Percentiles rank a stretch among this genome's conserved stretches.
Evolutionary conservation across 345 rosid species (phyloP).

Genomic region (Moricandia arvensis): DNA sequence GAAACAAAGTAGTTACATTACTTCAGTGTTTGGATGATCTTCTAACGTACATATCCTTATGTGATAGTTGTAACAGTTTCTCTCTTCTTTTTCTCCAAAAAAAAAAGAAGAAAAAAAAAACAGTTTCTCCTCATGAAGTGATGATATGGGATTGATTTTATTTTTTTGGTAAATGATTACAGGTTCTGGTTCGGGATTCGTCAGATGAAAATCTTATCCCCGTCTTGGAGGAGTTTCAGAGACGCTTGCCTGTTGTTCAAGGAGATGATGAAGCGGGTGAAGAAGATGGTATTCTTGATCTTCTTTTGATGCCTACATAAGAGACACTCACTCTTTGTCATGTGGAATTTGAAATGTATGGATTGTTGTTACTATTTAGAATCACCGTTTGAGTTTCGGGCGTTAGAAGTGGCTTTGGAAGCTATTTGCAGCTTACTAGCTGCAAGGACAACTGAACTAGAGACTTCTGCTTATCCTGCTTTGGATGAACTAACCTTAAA

Average conservation of each 20-base stretch:
- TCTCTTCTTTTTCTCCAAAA: not conserved
- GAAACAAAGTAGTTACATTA: too few relatives aligned
- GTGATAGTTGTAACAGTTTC: not conserved
- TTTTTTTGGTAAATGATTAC: not conserved
- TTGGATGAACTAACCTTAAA: conserved; percentile 83
- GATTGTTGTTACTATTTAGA: conserved; percentile 41
- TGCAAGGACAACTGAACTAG: conserved; percentile 79
- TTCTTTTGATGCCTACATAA: not conserved
- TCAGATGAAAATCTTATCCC: conserved; percentile 76
- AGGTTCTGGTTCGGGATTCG: conserved; percentile 89
- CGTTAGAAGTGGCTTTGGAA: conserved; percentile 89
- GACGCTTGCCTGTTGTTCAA: conserved; percentile 58
- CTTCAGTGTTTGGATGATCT: not conserved
- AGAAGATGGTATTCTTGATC: conserved; percentile 63
- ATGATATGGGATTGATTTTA: not conserved
- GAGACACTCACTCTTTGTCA: not conserved
- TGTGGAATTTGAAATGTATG: not conserved
- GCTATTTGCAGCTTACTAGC: conserved; percentile 85
- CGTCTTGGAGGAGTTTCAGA: conserved; percentile 78
- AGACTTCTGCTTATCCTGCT: conserved; percentile 86
- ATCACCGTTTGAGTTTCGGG: conserved; percentile 79
- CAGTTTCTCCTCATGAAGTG: not conserved
- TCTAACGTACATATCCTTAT: not conserved
- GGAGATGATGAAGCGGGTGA: conserved; percentile 64
- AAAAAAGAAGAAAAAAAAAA: too few relatives aligned